A percentile compares a stretch with the other conserved stretches of the same genome.
phyloP scores from a whole-genome alignment of 2,329 filamentous ascomycete species.

The Sclerotinia minor region DNA sequence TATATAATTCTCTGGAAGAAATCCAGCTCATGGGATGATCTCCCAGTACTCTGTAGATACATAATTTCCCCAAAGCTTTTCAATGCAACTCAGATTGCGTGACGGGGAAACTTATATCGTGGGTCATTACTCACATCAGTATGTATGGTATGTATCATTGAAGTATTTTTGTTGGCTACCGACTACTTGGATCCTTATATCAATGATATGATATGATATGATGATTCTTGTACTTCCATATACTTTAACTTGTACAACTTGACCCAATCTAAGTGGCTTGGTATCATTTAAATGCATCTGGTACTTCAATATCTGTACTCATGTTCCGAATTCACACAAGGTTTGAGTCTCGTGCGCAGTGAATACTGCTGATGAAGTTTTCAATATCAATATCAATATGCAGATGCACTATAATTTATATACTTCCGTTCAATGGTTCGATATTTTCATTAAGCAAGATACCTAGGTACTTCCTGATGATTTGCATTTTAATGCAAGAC shows the following conservation, averaged over 20 bases:
- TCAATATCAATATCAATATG: neutral
- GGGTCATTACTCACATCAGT: slow-evolving; percentile 2
- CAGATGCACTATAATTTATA: neutral
- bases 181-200: slow-evolving; percentile 5
- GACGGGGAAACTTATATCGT: neutral
- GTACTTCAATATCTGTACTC: neutral
- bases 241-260: slow-evolving; percentile 6
- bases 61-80: neutral
- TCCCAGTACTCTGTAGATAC: neutral
- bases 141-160: slow-evolving; percentile 1
- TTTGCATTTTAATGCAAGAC: neutral
- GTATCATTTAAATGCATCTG: neutral
- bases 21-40: neutral
- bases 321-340: neutral
- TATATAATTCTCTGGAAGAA: neutral
- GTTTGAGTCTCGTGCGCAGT: neutral
- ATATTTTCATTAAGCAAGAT: neutral
- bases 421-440: neutral
- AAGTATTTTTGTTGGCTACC: slow-evolving; percentile 11
- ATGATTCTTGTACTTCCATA: slow-evolving; percentile 8
- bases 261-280: slow-evolving; percentile 5
- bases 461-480: neutral
- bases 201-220: no score
- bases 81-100: neutral
- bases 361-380: neutral